Base-by-base conservation (phyloP, 192 early-diverging fungal genomes). In the Coemansia sp. region DNA sequence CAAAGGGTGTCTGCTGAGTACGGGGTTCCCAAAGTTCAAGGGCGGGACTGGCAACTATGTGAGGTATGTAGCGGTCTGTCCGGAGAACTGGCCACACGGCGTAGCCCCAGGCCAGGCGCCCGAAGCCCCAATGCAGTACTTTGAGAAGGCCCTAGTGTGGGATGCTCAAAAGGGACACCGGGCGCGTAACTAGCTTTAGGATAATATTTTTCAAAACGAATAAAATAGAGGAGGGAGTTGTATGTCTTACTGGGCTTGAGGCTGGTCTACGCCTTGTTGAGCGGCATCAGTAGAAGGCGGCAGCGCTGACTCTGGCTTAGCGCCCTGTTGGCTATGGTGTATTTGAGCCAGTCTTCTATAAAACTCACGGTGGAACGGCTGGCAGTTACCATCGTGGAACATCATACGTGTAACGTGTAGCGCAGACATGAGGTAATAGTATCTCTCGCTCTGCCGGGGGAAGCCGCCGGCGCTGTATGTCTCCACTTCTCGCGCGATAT, bases 361-460 rank as follows among this genome's bases (percentile, higher is more conserved):
- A 46, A 79, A 85, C 68, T 78, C 83, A 55, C 83, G 78, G 50
- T 85, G 83, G 31, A 85, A 71, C 3, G 83, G 83, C 67, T 67
- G 49, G 75, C 83, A 85, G 63, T 76, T 73, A 11, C 79, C 79
- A 65, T 85, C 83, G 18, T 85, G 83, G 66, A 74, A 85, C 20
- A 85, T 73, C 74, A 85, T 81, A 18, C 83, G 74, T 3, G 79
- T 60, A 5, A 85, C 77, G 55, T 85, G 83, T 20, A 85, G 75
- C 38, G 80, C 83, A 11, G 83, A 85, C 83, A 85, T 85, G 6
- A 85, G 75, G 40, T 74, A 69, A 68, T 85, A 85, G 75, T 85
- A 85, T 55, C 83, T 69, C 68, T 80, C 74, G 69, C 76, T 79
- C 64, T 85, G 78, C 15, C 83, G 83, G 20, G 83, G 83, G 43